phyloP scores from a whole-genome alignment of 352 stramenopile species.

The Plasmopara halstedii region DNA sequence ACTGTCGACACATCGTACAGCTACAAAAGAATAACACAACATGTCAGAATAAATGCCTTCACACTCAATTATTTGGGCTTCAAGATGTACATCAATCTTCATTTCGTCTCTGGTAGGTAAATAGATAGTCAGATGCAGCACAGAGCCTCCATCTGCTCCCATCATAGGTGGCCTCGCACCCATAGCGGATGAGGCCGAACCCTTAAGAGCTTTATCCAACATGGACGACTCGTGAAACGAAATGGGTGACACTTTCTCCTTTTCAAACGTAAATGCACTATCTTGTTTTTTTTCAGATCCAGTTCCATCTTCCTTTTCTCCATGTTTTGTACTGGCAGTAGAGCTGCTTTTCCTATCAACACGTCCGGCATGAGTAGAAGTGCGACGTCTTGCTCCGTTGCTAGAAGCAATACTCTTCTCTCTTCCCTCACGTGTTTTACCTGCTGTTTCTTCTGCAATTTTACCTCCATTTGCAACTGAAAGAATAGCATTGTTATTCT shows the following conservation, averaged over 20 bases:
- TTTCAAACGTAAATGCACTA: constrained; percentile 62
- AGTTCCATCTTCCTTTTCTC: constrained; percentile 3
- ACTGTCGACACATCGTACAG: constrained; percentile 83
- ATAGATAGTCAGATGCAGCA: constrained; percentile 83
- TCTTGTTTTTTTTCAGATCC: constrained; percentile 16
- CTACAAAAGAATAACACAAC: constrained; percentile 23
- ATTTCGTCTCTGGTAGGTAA: constrained; percentile 76
- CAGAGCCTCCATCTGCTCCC: constrained; percentile 46
- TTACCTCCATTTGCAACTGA: constrained; percentile 6
- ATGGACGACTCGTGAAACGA: constrained; percentile 64
- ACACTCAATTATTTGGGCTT: neutral
- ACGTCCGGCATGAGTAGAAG: constrained; percentile 17
- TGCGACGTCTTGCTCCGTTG: constrained; percentile 13
- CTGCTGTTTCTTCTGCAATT: constrained; percentile 4
- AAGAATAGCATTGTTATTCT: constrained; percentile 9
- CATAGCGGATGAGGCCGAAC: constrained; percentile 29
- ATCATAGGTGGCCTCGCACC: constrained; percentile 53
- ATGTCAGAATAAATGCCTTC: neutral
- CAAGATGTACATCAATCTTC: constrained; percentile 70
- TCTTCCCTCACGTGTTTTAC: constrained; percentile 14
- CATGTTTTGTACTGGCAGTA: constrained; percentile 13
- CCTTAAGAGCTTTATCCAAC: constrained; percentile 73
- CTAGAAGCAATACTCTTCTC: constrained; percentile 23
- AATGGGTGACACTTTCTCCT: constrained; percentile 53
- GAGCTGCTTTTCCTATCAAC: constrained; percentile 20